phyloP scores from a whole-genome alignment of 352 stramenopile genomes.

The Globisporangium camurandrum region DNA sequence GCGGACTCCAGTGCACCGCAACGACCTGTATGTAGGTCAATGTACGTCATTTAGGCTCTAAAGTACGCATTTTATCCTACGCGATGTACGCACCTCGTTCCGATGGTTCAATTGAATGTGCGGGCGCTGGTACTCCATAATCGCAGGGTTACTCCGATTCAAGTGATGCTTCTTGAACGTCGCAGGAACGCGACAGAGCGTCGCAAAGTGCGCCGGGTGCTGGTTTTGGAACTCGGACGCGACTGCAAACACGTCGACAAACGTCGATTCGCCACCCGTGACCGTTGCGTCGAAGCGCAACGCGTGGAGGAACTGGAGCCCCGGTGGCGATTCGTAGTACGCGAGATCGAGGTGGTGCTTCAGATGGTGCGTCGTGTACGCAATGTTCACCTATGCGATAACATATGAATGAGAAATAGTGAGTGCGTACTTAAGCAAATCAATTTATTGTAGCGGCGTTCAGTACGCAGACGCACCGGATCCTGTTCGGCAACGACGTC shows the following conservation, averaged over 20 bases:
- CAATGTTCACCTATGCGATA: conserved; percentile 86
- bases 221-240: conserved; percentile 54
- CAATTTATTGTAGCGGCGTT: too few relatives aligned
- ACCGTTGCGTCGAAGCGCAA: conserved; percentile 83
- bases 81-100: conserved; percentile 32
- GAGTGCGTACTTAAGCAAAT: too few relatives aligned
- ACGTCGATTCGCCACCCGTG: conserved; percentile 75
- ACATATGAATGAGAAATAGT: background rate
- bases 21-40: conserved; percentile 41
- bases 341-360: conserved; percentile 93
- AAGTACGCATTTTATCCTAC: background rate
- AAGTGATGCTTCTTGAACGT: conserved; percentile 93
- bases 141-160: conserved; percentile 79
- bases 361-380: conserved; percentile 88
- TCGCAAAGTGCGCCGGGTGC: conserved; percentile 65
- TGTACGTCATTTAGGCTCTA: background rate
- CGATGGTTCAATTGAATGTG: conserved; percentile 89
- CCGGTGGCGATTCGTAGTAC: conserved; percentile 96
- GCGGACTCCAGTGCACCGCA: conserved; percentile 90
- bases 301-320: conserved; percentile 93
- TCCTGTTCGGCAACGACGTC: conserved; percentile 78
- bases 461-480: conserved; percentile 45
- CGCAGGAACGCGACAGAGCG: conserved; percentile 78
- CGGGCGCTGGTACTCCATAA: conserved; percentile 92
- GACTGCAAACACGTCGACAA: conserved; percentile 79